Percentiles rank a stretch among this genome's conserved stretches.
Conservation (phyloP, 805 yeast genomes). For the Spathaspora arborariae region DNA sequence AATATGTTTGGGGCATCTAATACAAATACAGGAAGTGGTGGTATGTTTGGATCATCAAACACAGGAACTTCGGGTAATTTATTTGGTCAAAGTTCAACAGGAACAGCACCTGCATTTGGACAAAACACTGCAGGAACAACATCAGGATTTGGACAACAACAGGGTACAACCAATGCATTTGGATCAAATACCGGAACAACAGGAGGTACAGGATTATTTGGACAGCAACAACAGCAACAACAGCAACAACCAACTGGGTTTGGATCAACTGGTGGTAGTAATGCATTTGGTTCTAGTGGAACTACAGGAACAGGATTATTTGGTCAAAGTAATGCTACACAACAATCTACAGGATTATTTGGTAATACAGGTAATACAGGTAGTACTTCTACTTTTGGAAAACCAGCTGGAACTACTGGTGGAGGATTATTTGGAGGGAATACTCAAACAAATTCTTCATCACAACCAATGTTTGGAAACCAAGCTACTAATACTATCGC, state of each 20-base stretch:
- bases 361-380: constrained; percentile 10
- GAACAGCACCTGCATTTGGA: not conserved
- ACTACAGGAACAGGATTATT: constrained; percentile 1
- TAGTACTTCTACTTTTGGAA: constrained; percentile 21
- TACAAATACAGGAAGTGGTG: constrained; percentile 11
- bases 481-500: constrained; percentile 6
- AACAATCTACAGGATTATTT: constrained; percentile 22
- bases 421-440: not conserved
- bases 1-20: constrained; percentile 9
- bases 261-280: constrained; percentile 1
- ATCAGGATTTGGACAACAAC: too few relatives aligned
- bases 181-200: constrained; percentile 5
- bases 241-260: not conserved
- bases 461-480: constrained; percentile 2
- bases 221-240: constrained; percentile 16
- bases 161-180: constrained; percentile 4
- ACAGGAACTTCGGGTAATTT: constrained; percentile 2
- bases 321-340: constrained; percentile 15
- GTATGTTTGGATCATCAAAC: constrained; percentile 16
- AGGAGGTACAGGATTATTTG: constrained; percentile 41
- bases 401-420: not conserved
- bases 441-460: not conserved
- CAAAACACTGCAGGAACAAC: not conserved
- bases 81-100: constrained; percentile 3
- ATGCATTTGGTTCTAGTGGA: too few relatives aligned